Base-by-base conservation (phyloP, 2,329 filamentous ascomycete genomes). In the Talaromyces sp. region DNA sequence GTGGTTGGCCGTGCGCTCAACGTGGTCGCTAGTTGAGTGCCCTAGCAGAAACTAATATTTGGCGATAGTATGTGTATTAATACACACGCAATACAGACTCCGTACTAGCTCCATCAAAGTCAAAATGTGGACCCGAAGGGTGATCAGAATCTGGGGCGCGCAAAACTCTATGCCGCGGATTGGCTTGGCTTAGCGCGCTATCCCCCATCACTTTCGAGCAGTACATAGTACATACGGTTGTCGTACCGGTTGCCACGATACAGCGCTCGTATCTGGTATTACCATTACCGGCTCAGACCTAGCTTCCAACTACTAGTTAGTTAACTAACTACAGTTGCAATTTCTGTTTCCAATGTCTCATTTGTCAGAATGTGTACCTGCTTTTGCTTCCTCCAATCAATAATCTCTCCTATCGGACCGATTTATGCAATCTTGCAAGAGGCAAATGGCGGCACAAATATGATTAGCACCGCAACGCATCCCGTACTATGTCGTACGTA, bases 91-190 rank as follows among this genome's bases (percentile, higher is more conserved):
- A 25, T 54, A 62, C 47, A 13, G 13, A 29, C 5, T 7, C 19
- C 13, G 11, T 38, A 61, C 60, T 54, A n/a, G 25, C 25, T 31
- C 25, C 25, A 53, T 53, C 25, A 53, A 53, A n/a, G 15, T 31
- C 49, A 10, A 15, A 17, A 6, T 19, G 51, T 54, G 51, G 29
- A 34, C 19, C 19, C 53, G 25, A 22, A 63, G 38, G n/a, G 49
- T 56, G 51, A 47, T 47, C 61, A 34, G 36, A 63, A 56, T 63
- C 61, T 27, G 61, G 61, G 61, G 61, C 61, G 61, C 61, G 61
- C 47, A 56, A 63, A 63, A 40, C 49, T 56, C 51, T 58, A 22
- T 25, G 51, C 29, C 40, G 17, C 31, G 27, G 38, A 63, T 63
- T 58, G 61, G 61, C 51, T 45, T 17, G 22, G 27, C 49, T 63